Base-by-base conservation (phyloP, 176 grass and related monocot genomes). In the Ampelocalamus luodianensis region DNA sequence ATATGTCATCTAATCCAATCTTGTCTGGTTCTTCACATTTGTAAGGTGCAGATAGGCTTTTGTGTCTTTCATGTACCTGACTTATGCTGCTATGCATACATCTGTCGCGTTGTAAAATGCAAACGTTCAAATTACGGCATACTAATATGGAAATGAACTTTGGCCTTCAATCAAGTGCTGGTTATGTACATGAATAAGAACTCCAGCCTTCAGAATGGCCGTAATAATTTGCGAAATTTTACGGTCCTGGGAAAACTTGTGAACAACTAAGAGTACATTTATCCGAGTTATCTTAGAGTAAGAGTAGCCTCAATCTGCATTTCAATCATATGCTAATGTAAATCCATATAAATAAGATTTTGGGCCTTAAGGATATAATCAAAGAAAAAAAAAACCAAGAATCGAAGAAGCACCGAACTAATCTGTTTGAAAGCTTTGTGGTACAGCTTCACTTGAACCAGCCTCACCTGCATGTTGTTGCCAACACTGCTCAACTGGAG, bases 21-120 rank as follows among this genome's bases (percentile, higher is more conserved):
- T 79, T 82, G 83, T 86, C 72, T 48, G 24, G 3, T 58, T 86
- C 54, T 82, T 82, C 65, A n/a, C 73, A 29, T 79, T 74, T 73
- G 45, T 63, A 77, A 74, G 78, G 42, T 44, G 53, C 23, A 76
- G 16, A 5, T 83, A 63, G 34, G 43, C 73, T 64, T 78, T 77
- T 49, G 72, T 38, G 54, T 51, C 67, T 87, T 45, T 45, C 63
- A 80, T 68, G 39, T 24, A 32, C 86, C 34, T 78, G 43, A 7
- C 36, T 64, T 43, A 67, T 67, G 61, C 22, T 56, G 65, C 45
- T 34, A 77, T 50, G 75, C 49, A 48, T 70, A 24, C 3, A 27
- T 71, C 26, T 20, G n/a, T 59, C 43, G 18, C 44, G 9, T 22
- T 71, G 74, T 0, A 63, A 63, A 71, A 32, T 70, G 55, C 2